A percentile compares a stretch with the other conserved stretches of the same genome.
Conservation (phyloP, 352 stramenopile species). For the Globisporangium canariense region DNA sequence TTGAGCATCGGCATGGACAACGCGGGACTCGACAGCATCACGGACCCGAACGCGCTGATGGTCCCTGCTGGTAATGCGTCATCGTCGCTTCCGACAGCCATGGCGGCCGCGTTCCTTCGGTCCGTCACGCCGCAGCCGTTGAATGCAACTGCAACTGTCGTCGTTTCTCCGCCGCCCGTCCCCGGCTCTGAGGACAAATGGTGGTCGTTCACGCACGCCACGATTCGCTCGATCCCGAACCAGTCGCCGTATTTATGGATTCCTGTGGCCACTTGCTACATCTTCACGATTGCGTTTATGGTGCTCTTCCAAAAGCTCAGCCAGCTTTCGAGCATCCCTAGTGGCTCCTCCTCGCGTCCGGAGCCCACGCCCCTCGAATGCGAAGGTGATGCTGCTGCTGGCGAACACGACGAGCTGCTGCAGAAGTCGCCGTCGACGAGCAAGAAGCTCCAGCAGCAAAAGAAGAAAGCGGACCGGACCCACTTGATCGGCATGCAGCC, state of each 20-base stretch:
- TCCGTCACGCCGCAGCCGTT: constrained; percentile 18
- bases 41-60: constrained; percentile 5
- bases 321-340: constrained; percentile 56
- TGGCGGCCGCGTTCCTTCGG: not conserved
- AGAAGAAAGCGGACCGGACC: constrained; percentile 22
- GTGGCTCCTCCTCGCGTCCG: constrained; percentile 15
- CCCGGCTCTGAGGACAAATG: constrained; percentile 35
- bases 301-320: constrained; percentile 71
- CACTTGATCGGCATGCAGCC: constrained; percentile 84
- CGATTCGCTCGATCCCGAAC: constrained; percentile 74
- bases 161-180: not conserved
- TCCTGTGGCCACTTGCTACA: constrained; percentile 65
- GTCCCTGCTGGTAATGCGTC: constrained; percentile 14
- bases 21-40: constrained; percentile 1
- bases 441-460: constrained; percentile 14
- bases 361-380: not conserved
- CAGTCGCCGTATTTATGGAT: constrained; percentile 79
- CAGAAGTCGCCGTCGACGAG: constrained; percentile 19
- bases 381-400: not conserved
- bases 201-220: constrained; percentile 80
- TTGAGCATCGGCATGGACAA: constrained; percentile 47
- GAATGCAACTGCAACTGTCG: not conserved
- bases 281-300: constrained; percentile 73
- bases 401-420: constrained; percentile 14
- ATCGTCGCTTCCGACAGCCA: constrained; percentile 9